Evolutionary conservation across 2,329 filamentous ascomycete genomes (phyloP).

Genomic region (Pseudogymnoascus sp.): DNA sequence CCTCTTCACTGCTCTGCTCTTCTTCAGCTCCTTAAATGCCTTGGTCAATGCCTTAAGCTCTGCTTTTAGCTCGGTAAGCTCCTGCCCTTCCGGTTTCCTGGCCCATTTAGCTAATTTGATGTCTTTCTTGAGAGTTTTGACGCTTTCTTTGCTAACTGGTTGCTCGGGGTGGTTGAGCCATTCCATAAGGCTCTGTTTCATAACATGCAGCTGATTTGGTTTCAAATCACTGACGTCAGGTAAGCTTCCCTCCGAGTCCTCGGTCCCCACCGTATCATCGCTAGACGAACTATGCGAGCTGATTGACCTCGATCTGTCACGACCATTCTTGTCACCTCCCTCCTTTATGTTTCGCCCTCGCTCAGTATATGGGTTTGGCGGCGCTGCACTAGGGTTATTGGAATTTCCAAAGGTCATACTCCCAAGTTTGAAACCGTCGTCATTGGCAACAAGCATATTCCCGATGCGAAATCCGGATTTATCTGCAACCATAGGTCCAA

Average conservation of each 20-base stretch:
- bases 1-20: slow-evolving; percentile 28
- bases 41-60: slow-evolving; percentile 40
- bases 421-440: slow-evolving; percentile 32
- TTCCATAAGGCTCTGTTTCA: slow-evolving; percentile 36
- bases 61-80: slow-evolving; percentile 34
- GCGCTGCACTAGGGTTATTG: neutral
- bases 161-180: slow-evolving; percentile 46
- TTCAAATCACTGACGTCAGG: slow-evolving; percentile 44
- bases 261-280: neutral
- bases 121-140: slow-evolving; percentile 36
- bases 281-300: slow-evolving; percentile 21
- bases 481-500: slow-evolving; percentile 22
- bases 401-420: slow-evolving; percentile 7
- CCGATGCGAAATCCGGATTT: slow-evolving; percentile 18
- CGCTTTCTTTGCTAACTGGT: slow-evolving; percentile 39
- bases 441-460: slow-evolving; percentile 31
- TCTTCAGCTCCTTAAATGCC: slow-evolving; percentile 38
- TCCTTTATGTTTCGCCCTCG: neutral
- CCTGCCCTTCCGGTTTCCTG: slow-evolving; percentile 16
- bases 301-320: slow-evolving; percentile 19
- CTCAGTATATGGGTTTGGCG: neutral
- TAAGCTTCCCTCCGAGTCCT: neutral
- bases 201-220: slow-evolving; percentile 41
- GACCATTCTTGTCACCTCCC: neutral
- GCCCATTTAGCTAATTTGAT: slow-evolving; percentile 35